Base-by-base conservation (phyloP, 2,329 filamentous ascomycete genomes). In the Volutella citrinella region DNA sequence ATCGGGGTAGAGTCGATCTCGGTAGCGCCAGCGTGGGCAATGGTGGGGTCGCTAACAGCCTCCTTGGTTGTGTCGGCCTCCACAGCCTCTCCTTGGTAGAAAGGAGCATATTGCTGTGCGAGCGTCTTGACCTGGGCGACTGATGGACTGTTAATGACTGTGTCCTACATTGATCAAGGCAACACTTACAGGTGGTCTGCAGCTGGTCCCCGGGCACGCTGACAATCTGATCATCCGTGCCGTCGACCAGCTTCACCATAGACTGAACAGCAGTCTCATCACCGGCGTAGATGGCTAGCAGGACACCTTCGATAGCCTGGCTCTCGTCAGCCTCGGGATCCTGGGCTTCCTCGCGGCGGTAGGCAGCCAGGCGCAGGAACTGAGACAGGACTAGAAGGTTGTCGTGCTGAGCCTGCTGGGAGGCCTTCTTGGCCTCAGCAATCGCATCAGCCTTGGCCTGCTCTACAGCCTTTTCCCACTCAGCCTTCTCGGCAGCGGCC, bases 331-430 rank as follows among this genome's bases (percentile, higher is more conserved):
- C 61, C 24, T 69, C 64, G 29, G 76, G 72, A 49, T 84, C 75
- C 34, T 69, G 75, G 45, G 85, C 84, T 55, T 87, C 82, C 14
- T 78, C 73, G 50, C 85, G 77, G 47, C 87, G 80, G 50, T 85
- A 81, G 38, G 87, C 87, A 40, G 87, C 87, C 22, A 89, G 75
- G 47, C 84, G 80, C 45, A 93, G 68, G 69, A 93, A 94, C 57
- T 88, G 84, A 6, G 86, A 87, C 45, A 93, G 68, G 17, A 79
- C 70, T 29, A 90, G 68, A 24, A 93, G 68, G 56, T 78, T 80
- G 48, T 79, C 72, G 49, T 79, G 72, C 46, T 85, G 71, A 17
- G 68, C 68, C 57, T 78, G 74, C 32, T 78, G 64, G 27, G 51
- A 52, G 2, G 42, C 63, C 54, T 74, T 72, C 51, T 77, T 64